Percentiles rank a stretch among this genome's conserved stretches.
Evolutionary conservation across 257 asterid species (phyloP).

Genomic region (Solanum habrochaites): DNA sequence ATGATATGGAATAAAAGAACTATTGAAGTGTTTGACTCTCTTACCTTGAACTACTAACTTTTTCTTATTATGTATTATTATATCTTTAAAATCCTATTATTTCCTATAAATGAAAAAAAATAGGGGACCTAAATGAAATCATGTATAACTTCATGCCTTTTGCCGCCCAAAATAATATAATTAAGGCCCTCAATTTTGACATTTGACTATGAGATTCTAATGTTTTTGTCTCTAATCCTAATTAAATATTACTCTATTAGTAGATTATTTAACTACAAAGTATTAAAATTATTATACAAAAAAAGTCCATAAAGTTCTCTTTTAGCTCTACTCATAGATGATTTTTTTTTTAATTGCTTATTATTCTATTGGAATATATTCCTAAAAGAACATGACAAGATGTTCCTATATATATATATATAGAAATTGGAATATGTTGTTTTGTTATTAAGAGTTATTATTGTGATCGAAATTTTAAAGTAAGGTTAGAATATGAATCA

Average conservation of each 20-base stretch:
- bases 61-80: too few species aligned
- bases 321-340: background rate
- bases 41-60: too few species aligned
- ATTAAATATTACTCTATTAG: background rate
- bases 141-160: background rate
- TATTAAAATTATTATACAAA: background rate
- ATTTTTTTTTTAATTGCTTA: background rate
- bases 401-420: background rate
- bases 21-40: too few species aligned
- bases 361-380: background rate
- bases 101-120: background rate
- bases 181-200: background rate
- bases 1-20: background rate
- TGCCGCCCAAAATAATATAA: background rate
- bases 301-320: background rate
- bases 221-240: background rate
- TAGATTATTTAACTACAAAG: background rate
- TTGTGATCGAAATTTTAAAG: background rate
- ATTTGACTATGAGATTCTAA: background rate
- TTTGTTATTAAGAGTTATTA: background rate
- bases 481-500: background rate
- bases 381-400: background rate
- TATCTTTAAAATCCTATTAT: background rate
- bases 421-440: background rate
- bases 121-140: background rate